Percentiles rank a stretch among this genome's conserved stretches.
These are phyloP conservation scores for Tuber aestivum DNA, from an alignment of 495 filamentous ascomycete genomes.

Conservation along the genomic window DNA sequence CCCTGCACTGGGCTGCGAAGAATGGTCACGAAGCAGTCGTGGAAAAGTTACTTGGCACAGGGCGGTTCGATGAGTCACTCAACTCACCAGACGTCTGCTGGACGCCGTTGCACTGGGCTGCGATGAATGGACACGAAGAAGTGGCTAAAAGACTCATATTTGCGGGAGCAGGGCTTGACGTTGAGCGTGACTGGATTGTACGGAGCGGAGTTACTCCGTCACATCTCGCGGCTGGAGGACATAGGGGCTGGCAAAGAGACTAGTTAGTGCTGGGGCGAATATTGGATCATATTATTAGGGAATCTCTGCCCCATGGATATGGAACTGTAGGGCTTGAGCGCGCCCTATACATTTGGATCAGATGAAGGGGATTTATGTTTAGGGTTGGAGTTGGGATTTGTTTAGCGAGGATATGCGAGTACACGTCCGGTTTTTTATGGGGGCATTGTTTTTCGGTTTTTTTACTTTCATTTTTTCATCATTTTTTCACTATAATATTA, in stretches of 20 bases:
- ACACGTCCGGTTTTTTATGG: not conserved
- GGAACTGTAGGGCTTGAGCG: not conserved
- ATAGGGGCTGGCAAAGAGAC: not conserved
- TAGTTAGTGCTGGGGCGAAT: conserved; percentile 1
- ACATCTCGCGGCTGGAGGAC: conserved; percentile 1
- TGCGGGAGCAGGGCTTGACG: conserved; percentile 15
- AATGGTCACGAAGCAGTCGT: not conserved
- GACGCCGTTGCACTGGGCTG: conserved; percentile 20
- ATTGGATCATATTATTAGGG: not conserved
- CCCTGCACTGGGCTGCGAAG: not conserved
- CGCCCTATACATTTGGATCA: not conserved
- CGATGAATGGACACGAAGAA: conserved; percentile 6
- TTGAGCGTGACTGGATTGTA: not conserved
- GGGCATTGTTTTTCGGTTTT: not conserved
- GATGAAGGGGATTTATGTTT: not conserved
- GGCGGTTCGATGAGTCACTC: not conserved
- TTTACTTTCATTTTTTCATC: not conserved
- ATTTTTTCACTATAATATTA: not conserved
- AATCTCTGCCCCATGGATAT: not conserved
- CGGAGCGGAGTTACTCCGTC: conserved; percentile 1
- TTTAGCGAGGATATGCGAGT: not conserved
- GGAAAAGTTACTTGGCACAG: not conserved
- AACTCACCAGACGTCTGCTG: not conserved
- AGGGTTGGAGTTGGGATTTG: conserved; percentile 3
- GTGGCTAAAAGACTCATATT: conserved; percentile 12